Base-by-base conservation (phyloP, 305 asterid genomes). In the Fraxinus latifolia region DNA sequence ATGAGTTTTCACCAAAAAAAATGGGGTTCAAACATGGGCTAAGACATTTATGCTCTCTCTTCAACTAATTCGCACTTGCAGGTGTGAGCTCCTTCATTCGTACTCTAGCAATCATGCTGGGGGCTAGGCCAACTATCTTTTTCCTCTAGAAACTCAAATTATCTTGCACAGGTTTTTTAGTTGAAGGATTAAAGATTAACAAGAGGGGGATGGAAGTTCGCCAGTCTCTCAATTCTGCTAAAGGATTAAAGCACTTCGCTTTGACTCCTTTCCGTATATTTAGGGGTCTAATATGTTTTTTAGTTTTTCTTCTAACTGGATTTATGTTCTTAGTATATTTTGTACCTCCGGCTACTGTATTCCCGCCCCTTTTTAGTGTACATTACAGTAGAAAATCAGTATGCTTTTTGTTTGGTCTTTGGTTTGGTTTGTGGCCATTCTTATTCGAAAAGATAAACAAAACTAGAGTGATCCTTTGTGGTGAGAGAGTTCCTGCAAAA, bases 391-490 rank as follows among this genome's bases (percentile, higher is more conserved):
- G 92, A 84, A 92, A 86, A 81, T 72, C 81, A 7, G 79, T 84
- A 58, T 81, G 93, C 4, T 84, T 86, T 74, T 79, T 89, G n/a
- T 90, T 92, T 58, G 85, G 91, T 76, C 86, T 89, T 17, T 90
- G 96, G 96, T 92, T 92, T 27, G 92, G 94, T 75, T 83, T 90
- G 53, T 90, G 94, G 94, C 96, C 96, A 14, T 88, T 89, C 87
- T 82, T 92, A 70, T 92, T 92, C 36, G 91, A 89, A 81, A 90
- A 90, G 80, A 86, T 92, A 86, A 90, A 92, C 86, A 82, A 84
- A 83, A 89, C 92, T 9, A 88, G 74, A 37, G 92, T 92, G 67
- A 60, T 88, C 31, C 86, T 89, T 80, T 90, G 91, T 9, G 94
- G 96, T 7, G 94, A 92, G 36, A 62, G 65, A 50, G 86, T 88